These are phyloP conservation scores for Ilyonectria robusta DNA, from an alignment of 2,329 filamentous ascomycete genomes.

Conservation along the genomic window DNA sequence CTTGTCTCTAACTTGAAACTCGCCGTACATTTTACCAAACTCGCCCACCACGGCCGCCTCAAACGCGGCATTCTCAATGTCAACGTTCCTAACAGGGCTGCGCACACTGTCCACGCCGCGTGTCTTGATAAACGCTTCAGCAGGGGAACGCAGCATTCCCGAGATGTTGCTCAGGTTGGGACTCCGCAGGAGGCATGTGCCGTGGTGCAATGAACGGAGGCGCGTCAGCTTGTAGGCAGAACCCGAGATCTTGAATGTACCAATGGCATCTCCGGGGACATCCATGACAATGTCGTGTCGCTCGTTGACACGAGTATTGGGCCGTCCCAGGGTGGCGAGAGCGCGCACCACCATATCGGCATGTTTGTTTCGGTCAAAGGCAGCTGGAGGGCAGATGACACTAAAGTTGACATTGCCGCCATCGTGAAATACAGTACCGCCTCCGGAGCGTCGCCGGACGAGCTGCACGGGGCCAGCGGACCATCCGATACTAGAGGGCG, in stretches of 20 bases:
- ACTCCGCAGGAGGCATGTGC: conserved; percentile 86
- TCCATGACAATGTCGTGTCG: conserved; percentile 93
- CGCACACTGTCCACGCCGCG: conserved; percentile 93
- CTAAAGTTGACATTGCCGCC: conserved; percentile 94
- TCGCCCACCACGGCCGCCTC: conserved; percentile 71
- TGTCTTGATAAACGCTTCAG: conserved; percentile 81
- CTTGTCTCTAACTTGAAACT: conserved; percentile 50
- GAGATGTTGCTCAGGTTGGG: conserved; percentile 81
- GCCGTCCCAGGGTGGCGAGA: conserved; percentile 71
- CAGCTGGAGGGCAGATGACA: conserved; percentile 83
- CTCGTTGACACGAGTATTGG: conserved; percentile 82
- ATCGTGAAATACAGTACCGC: conserved; percentile 96
- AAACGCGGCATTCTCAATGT: conserved; percentile 64
- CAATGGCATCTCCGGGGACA: conserved; percentile 36
- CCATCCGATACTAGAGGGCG: conserved; percentile 43
- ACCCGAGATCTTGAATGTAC: conserved; percentile 85
- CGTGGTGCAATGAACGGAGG: conserved; percentile 88
- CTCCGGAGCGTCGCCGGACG: conserved; percentile 88
- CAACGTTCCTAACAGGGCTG: conserved; percentile 86
- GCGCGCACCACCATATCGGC: conserved; percentile 95
- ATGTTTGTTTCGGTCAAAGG: conserved; percentile 88
- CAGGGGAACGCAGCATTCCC: conserved; percentile 82
- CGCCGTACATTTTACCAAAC: conserved; percentile 78
- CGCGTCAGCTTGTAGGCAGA: conserved; percentile 95
- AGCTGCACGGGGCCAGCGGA: conserved; percentile 63